These are phyloP conservation scores for Colletotrichum higginsianum DNA, from an alignment of 2,329 filamentous ascomycete species.

Conservation along the genomic window DNA sequence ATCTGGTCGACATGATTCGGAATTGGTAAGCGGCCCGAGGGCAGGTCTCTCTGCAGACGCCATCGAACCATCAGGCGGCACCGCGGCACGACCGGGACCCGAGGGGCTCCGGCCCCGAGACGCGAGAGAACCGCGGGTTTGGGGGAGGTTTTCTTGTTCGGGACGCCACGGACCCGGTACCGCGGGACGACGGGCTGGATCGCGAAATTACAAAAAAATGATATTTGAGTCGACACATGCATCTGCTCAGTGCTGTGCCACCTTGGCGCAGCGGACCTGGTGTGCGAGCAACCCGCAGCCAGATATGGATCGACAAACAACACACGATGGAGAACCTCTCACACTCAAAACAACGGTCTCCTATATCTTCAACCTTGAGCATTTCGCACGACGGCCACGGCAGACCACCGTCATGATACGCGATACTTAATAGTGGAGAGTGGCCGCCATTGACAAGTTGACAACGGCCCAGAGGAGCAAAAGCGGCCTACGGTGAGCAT, in stretches of 20 bases:
- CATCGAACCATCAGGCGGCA: too few species aligned
- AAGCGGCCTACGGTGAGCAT: not conserved
- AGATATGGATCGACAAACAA: not conserved
- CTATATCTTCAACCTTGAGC: not conserved
- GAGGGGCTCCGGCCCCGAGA: not conserved
- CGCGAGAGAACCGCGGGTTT: not conserved
- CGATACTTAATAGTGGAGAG: not conserved
- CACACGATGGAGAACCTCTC: not conserved
- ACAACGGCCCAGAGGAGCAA: not conserved
- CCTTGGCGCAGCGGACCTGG: constrained; percentile 4
- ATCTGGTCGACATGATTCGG: too few species aligned
- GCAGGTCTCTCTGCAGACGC: too few species aligned
- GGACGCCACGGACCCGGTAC: not conserved
- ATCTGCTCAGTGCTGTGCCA: constrained; percentile 4
- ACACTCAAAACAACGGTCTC: too few species aligned
- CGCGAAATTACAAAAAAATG: not conserved
- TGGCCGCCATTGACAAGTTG: too few species aligned
- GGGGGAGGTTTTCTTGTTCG: not conserved
- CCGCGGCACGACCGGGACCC: not conserved
- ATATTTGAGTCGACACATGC: not conserved
- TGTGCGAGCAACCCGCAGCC: not conserved
- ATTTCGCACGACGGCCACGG: not conserved
- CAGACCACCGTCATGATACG: not conserved
- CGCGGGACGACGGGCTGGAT: not conserved
- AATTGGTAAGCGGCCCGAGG: too few species aligned